Evolutionary conservation across 140 eudicot genomes (phyloP), one percentile per base, ranked within the genome.

Genomic region (Erigeron philadelphicus): DNA sequence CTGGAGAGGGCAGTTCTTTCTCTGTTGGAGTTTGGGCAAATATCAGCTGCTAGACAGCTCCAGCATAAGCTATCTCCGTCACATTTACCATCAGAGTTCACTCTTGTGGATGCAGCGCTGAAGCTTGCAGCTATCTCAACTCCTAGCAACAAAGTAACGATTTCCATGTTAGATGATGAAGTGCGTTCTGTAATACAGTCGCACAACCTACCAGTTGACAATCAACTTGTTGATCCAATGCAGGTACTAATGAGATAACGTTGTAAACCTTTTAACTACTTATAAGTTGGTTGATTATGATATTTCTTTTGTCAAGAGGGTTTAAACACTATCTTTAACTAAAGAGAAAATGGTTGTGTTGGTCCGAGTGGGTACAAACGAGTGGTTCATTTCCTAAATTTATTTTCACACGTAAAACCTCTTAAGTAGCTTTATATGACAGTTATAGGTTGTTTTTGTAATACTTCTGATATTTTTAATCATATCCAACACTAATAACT

Each of bases 1-100:
- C 80, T 92, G 69, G 95, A 92, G 66, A 86, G 95, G 74, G 98
- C 98, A 53, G 93, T 92, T 71, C 88, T 92, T 71, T 92, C 98
- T 67, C 67, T 92, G 44, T 75, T 92, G 85, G 98, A 92, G 64
- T 89, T 92, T 78, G 98, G 98, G 72, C 98, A 92, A 81, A 74
- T 85, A 71, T 61, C 93, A 11, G 98, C 98, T 67, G 98, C 98
- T 40, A 86, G 87, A 49, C 98, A 92, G 78, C 95, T 92, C 57
- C 98, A 92, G 67, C 85, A 84, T 70, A 92, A 92, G 73, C 84
- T 92, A 13, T 88, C 98, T 55, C 95, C 98, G 2, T 85, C 68
- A 1, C 75, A 84, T 68, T 60, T 75, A 42, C 98, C 98, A 18
- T 67, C 89, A 54, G 96, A 92, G 48, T 85, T 92, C 55, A 53